phyloP scores from a whole-genome alignment of 1,284 basidiomycete species.

The Leccinum colubrinum region DNA sequence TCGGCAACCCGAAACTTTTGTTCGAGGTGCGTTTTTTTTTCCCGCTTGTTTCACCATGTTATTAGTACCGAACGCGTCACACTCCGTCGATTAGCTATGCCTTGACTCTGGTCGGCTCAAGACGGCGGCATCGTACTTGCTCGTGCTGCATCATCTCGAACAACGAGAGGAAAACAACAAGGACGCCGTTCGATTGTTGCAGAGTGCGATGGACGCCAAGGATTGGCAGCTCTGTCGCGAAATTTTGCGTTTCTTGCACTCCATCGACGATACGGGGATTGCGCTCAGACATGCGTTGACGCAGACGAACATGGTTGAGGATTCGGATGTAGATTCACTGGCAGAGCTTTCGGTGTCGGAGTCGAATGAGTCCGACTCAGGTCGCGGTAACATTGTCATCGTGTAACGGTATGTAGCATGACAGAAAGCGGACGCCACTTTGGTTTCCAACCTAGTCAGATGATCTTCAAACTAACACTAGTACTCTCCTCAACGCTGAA shows the following conservation, averaged over 20 bases:
- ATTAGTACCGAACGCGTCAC: not conserved
- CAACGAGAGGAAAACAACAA: slow-evolving; percentile 78
- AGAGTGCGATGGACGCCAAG: slow-evolving; percentile 67
- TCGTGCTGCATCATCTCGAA: slow-evolving; percentile 93
- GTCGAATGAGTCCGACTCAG: not conserved
- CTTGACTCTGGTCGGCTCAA: slow-evolving; percentile 73
- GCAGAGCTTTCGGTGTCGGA: not conserved
- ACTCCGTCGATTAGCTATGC: slow-evolving; percentile 57
- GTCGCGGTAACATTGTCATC: not conserved
- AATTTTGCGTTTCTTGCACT: slow-evolving; percentile 87
- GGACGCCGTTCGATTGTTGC: slow-evolving; percentile 78
- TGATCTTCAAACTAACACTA: too few relatives aligned
- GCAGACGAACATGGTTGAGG: slow-evolving; percentile 33
- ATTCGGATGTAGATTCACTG: not conserved
- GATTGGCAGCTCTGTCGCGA: slow-evolving; percentile 87
- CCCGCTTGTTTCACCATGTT: not conserved
- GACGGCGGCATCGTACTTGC: slow-evolving; percentile 90
- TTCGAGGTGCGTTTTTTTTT: slow-evolving; percentile 66
- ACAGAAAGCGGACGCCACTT: not conserved
- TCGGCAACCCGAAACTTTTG: slow-evolving; percentile 87
- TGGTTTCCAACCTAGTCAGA: too few relatives aligned
- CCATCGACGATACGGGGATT: slow-evolving; percentile 81
- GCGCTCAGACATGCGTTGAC: slow-evolving; percentile 64
- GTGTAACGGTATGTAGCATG: not conserved
- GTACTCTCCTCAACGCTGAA: too few relatives aligned